Conservation (phyloP, 305 asterid species). For the Coffea humblotiana region DNA sequence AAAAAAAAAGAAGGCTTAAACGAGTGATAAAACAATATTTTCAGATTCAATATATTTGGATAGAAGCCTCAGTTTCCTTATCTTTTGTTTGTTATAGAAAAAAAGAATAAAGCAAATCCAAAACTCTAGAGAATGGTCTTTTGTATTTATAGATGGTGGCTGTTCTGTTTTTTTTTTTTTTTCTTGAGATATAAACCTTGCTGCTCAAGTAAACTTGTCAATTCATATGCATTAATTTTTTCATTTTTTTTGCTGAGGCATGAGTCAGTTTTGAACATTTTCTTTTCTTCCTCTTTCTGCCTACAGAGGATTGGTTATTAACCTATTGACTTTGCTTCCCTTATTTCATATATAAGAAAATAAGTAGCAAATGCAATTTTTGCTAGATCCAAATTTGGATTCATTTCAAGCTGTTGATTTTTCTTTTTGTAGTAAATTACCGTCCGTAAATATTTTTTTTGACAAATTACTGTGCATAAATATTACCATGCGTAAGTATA, state of each 20-base stretch:
- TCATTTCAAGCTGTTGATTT: neutral
- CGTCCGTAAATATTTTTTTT: no score
- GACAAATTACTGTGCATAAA: no score
- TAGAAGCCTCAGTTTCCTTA: neutral
- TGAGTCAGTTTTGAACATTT: neutral
- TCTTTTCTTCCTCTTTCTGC: neutral
- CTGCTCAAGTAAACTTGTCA: slow-evolving; percentile 3
- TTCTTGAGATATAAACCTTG: neutral
- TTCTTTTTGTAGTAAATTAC: no score
- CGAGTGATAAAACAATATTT: neutral
- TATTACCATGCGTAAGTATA: no score
- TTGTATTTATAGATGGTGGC: neutral
- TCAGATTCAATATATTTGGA: neutral
- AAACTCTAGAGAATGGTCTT: no score
- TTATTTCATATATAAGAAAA: neutral
- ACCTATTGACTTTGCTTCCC: neutral
- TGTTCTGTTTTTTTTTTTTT: neutral
- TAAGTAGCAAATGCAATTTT: neutral
- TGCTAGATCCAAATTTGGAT: neutral
- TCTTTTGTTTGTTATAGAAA: neutral
- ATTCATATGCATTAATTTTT: neutral
- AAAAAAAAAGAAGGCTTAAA: neutral
- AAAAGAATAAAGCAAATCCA: neutral
- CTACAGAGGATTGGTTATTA: neutral
- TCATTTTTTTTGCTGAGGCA: neutral